Percentiles rank a stretch among this genome's conserved stretches.
phyloP scores from a whole-genome alignment of 176 grass and related monocot genomes.

The Oryza coarctata region DNA sequence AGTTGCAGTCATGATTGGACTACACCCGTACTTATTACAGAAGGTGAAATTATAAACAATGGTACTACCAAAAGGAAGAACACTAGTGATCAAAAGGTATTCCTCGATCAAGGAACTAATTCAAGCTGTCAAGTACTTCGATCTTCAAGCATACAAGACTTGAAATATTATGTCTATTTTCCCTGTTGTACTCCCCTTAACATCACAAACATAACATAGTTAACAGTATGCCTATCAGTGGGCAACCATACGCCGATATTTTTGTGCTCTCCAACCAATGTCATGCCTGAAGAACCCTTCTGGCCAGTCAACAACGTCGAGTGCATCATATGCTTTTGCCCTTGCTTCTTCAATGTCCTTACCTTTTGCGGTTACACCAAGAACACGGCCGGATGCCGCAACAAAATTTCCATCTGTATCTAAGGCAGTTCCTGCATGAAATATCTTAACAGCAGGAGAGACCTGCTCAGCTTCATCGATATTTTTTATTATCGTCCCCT shows the following conservation, averaged over 20 bases:
- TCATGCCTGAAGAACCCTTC: conserved; percentile 78
- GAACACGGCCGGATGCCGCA: conserved; percentile 55
- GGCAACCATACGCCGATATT: background rate
- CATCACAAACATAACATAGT: background rate
- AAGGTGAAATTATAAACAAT: background rate
- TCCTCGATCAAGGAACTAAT: background rate
- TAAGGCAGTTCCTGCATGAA: conserved; percentile 71
- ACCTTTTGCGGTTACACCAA: conserved; percentile 71
- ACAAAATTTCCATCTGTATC: conserved; percentile 67
- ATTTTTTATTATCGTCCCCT: conserved; percentile 69
- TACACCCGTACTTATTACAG: background rate
- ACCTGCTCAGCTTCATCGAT: conserved; percentile 68
- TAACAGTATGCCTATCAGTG: background rate
- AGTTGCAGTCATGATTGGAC: background rate
- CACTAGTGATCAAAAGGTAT: background rate
- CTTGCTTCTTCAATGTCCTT: conserved; percentile 74
- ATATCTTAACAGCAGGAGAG: conserved; percentile 75
- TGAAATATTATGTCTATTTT: background rate
- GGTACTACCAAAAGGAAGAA: background rate
- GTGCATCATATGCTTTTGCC: conserved; percentile 58
- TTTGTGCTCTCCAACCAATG: conserved; percentile 66
- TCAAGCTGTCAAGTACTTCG: background rate
- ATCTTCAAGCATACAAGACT: background rate
- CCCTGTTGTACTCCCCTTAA: background rate
- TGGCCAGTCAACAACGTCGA: conserved; percentile 64